A percentile compares a stretch with the other conserved stretches of the same genome.
These are phyloP conservation scores for Neophaeococcomyces mojaviensis DNA, from an alignment of 2,329 filamentous ascomycete genomes.

Conservation along the genomic window DNA sequence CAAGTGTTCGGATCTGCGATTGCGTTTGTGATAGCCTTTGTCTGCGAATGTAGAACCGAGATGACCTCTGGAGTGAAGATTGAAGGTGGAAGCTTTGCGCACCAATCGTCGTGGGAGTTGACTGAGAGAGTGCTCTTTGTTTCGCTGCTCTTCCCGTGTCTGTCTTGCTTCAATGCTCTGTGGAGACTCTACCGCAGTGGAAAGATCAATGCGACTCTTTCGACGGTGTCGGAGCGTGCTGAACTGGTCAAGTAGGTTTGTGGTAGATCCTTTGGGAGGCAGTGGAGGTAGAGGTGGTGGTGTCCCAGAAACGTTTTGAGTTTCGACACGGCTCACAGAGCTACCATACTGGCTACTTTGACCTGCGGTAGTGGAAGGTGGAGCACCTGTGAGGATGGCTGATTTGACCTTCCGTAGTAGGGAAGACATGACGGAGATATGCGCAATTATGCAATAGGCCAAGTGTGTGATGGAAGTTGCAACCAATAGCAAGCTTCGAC, in stretches of 20 bases:
- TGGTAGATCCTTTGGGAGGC: constrained; percentile 3
- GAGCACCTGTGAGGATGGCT: constrained; percentile 8
- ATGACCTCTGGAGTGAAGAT: constrained; percentile 13
- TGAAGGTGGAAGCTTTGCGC: constrained; percentile 20
- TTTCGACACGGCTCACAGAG: no score
- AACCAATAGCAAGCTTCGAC: neutral
- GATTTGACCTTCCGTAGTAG: constrained; percentile 20
- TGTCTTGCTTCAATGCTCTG: constrained; percentile 1
- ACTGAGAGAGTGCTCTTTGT: constrained; percentile 11
- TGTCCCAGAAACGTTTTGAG: neutral
- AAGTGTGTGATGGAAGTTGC: neutral
- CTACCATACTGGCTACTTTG: neutral
- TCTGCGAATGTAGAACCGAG: neutral
- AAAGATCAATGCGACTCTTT: constrained; percentile 6
- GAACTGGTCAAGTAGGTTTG: constrained; percentile 1
- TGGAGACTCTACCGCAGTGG: constrained; percentile 6
- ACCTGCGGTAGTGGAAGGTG: neutral
- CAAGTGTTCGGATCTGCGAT: neutral
- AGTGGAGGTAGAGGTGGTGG: constrained; percentile 4
- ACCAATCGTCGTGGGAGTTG: constrained; percentile 18
- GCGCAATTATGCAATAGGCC: neutral
- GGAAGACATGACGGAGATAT: constrained; percentile 1
- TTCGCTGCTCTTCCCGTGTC: constrained; percentile 1
- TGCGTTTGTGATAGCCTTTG: neutral
- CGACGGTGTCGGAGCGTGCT: constrained; percentile 5